These are phyloP conservation scores for Globisporangium apiculatum DNA, from an alignment of 352 stramenopile species.

Conservation along the genomic window DNA sequence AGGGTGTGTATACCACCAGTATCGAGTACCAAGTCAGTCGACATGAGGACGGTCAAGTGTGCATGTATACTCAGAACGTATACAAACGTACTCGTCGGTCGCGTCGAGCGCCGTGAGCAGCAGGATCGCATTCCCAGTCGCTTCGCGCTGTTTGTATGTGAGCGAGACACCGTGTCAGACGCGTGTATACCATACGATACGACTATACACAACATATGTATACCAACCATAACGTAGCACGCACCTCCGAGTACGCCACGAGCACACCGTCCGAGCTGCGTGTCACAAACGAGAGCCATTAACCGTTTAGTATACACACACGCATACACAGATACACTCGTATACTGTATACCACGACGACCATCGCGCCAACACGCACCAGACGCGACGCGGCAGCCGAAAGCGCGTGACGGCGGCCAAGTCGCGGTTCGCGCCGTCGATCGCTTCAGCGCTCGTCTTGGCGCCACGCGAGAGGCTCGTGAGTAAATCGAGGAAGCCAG, in stretches of 20 bases:
- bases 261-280: slow-evolving; percentile 66
- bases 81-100: slow-evolving; percentile 60
- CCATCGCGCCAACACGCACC: slow-evolving; percentile 27
- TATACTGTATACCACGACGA: background rate
- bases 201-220: background rate
- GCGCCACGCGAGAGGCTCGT: slow-evolving; percentile 73
- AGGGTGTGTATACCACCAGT: background rate
- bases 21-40: no score
- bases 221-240: background rate
- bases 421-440: slow-evolving; percentile 51
- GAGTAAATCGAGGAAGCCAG: slow-evolving; percentile 75
- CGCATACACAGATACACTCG: background rate
- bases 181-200: background rate
- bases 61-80: background rate
- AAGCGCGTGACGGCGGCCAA: slow-evolving; percentile 53
- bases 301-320: background rate
- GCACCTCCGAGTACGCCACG: slow-evolving; percentile 69
- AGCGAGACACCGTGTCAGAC: background rate
- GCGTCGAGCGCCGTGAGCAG: slow-evolving; percentile 68
- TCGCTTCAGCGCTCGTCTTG: slow-evolving; percentile 75
- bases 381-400: slow-evolving; percentile 63
- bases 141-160: slow-evolving; percentile 29
- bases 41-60: no score
- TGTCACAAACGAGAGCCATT: background rate
- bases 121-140: slow-evolving; percentile 66